Conservation (phyloP, 768 basidiomycete genomes). For the Auriscalpium orientale region DNA sequence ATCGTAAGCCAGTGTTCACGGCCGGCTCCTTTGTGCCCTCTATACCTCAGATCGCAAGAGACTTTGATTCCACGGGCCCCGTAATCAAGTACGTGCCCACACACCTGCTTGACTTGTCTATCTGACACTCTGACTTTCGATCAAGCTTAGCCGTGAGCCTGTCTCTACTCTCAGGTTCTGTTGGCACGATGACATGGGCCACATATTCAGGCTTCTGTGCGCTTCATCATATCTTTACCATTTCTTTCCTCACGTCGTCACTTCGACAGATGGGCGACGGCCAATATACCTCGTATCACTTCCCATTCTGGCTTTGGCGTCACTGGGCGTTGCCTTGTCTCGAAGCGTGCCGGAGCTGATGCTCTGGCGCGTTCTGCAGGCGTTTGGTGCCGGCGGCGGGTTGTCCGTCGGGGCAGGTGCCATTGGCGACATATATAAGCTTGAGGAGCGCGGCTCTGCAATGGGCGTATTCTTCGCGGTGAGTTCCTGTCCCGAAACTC, state of each 20-base stretch:
- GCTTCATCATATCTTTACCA: not conserved
- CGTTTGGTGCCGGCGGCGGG: constrained; percentile 54
- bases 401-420: constrained; percentile 51
- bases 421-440: constrained; percentile 57
- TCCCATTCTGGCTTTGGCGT: constrained; percentile 51
- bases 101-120: not conserved
- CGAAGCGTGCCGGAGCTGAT: constrained; percentile 39
- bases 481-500: not conserved
- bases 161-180: not conserved
- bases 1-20: constrained; percentile 46
- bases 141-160: constrained; percentile 4
- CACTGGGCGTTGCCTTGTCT: constrained; percentile 50
- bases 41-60: constrained; percentile 63
- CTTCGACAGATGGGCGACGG: constrained; percentile 52
- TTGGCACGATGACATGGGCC: constrained; percentile 6
- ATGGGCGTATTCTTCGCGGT: constrained; percentile 55
- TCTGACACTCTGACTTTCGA: not conserved
- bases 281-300: constrained; percentile 50
- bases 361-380: constrained; percentile 58
- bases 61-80: constrained; percentile 48
- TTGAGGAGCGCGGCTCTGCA: constrained; percentile 54
- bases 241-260: not conserved
- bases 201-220: constrained; percentile 3
- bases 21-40: constrained; percentile 65
- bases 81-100: constrained; percentile 42